Base-by-base conservation (phyloP, 306 rosid species). In the Ammopiptanthus mongolicus region DNA sequence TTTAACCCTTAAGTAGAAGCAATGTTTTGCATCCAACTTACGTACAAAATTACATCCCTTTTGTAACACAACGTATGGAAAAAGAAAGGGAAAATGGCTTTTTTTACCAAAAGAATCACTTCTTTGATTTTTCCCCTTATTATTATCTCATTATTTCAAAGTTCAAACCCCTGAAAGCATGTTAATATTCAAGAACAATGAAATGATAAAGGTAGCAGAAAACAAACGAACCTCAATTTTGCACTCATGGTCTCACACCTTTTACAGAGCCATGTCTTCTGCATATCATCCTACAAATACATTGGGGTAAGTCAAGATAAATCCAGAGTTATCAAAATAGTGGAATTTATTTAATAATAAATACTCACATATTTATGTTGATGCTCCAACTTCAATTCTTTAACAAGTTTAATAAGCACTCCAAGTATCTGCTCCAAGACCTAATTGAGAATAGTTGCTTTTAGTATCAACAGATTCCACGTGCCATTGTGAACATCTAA, bases 401-500 rank as follows among this genome's bases (percentile, higher is more conserved):
- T 88, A 71, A 96, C 97, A 55, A 96, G 91, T 87, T 89, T 96
- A 61, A 89, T 88, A 69, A 92, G 93, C 53, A 96, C 92, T 53
- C 89, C 97, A 80, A 96, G 87, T 64, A 92, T 92, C 89, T 92
- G 99, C 91, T 96, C 96, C 71, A 92, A 78, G 59, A 96, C 98
- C 99, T 96, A 74, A 50, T 78, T 50, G 44, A 81, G 74, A 70
- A 73, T 65, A 66, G 78, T 6, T 15, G 6, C 48, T 21, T 73
- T 70, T 34, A 60, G 64, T 25, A 77, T 62, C 19, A 76, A 47
- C 28, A 60, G 63, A 21, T 74, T 62, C 28, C 76, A 47, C 28
- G 34, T 34, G 56, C 19, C 34, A 58, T n/a, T 56, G 17, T 34
- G 74, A 66, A 75, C 14, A 72, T 50, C 64, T 71, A 82, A 63